Percentiles rank a stretch among this genome's conserved stretches.
These are phyloP conservation scores for Triticum aestivum DNA, from an alignment of 176 grass and related monocot species.

Conservation along the genomic window IWGSC_CS_RefSeq_v2.1 NC_057797.1:92177730-92178229, in stretches of 20 bases:
- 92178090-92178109: conserved; percentile 54
- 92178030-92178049: conserved; percentile 55
- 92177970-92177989: conserved; percentile 69
- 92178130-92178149: conserved; percentile 77
- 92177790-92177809: conserved; percentile 98
- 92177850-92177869: conserved; percentile 82
- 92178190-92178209: conserved; percentile 80
- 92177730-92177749: conserved; percentile 11
- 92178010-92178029: conserved; percentile 68
- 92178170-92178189: conserved; percentile 98
- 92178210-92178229: conserved; percentile 57
- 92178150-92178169: conserved; percentile 99
- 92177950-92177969: conserved; percentile 57
- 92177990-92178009: conserved; percentile 67
- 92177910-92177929: conserved; percentile 46
- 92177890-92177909: conserved; percentile 61
- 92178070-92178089: conserved; percentile 57
- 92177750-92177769: conserved; percentile 23
- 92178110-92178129: conserved; percentile 66
- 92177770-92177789: conserved; percentile 90
- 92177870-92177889: conserved; percentile 87
- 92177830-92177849: conserved; percentile 92
- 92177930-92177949: conserved; percentile 58
- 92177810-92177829: conserved; percentile 94
- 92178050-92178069: conserved; percentile 69